phyloP scores from a whole-genome alignment of 2,329 filamentous ascomycete species.

The Alternaria triticimaculans region DNA sequence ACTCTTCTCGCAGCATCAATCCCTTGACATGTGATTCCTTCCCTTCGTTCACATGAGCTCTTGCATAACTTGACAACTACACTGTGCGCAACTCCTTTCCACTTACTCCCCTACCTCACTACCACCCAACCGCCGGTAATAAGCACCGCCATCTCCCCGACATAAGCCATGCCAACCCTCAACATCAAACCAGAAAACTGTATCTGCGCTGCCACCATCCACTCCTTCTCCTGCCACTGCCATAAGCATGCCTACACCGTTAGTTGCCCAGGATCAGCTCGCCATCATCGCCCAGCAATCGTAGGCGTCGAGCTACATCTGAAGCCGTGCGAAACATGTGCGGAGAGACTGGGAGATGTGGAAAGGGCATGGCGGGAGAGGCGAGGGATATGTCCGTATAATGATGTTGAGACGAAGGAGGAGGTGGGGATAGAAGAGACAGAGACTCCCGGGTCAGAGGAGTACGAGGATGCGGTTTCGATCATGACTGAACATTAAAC shows the following conservation, averaged over 20 bases:
- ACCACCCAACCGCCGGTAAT: not conserved
- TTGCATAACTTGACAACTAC: not conserved
- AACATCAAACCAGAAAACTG: not conserved
- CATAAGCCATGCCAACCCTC: not conserved
- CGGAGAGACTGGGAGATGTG: not conserved
- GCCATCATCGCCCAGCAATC: not conserved
- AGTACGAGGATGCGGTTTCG: not conserved
- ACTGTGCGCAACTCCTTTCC: not conserved
- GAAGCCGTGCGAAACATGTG: not conserved
- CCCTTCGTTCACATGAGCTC: not conserved
- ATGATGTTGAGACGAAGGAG: not conserved
- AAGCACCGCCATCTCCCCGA: not conserved
- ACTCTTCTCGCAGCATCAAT: not conserved
- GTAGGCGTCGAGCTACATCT: not conserved
- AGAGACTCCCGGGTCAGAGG: not conserved
- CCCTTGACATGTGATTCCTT: not conserved
- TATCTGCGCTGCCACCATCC: not conserved
- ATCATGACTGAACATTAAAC: not conserved
- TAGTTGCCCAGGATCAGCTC: not conserved
- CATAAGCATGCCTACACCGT: not conserved
- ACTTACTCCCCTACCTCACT: not conserved
- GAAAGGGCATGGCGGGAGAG: not conserved
- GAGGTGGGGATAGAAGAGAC: not conserved
- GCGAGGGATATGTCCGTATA: not conserved
- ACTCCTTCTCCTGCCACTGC: constrained; percentile 2